phyloP scores from a whole-genome alignment of 805 yeast species.

The Ogataea philodendri region DNA sequence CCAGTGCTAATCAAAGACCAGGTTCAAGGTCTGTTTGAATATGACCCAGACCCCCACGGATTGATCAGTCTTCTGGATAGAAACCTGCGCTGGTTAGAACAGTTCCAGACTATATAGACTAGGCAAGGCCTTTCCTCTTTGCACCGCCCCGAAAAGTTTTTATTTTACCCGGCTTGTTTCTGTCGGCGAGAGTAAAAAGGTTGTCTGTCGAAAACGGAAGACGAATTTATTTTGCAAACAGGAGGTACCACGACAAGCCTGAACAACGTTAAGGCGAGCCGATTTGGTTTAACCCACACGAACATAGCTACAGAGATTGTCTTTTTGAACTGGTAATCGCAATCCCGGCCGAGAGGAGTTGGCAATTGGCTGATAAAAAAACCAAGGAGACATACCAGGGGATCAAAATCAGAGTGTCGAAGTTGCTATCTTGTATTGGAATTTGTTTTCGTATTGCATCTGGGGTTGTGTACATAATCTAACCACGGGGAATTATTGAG shows the following conservation, averaged over 20 bases:
- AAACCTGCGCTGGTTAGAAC: constrained; percentile 32
- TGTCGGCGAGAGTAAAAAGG: constrained; percentile 15
- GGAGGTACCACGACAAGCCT: constrained; percentile 13
- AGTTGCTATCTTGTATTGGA: constrained; percentile 8
- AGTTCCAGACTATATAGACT: constrained; percentile 21
- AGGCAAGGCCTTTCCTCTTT: too few relatives aligned
- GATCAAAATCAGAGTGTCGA: constrained; percentile 3
- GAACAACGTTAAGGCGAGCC: constrained; percentile 14
- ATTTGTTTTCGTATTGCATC: constrained; percentile 9
- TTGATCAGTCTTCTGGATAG: constrained; percentile 28
- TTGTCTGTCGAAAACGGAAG: constrained; percentile 15
- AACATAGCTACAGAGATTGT: constrained; percentile 1
- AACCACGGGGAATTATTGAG: constrained; percentile 2
- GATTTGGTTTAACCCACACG: constrained; percentile 6
- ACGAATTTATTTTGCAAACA: constrained; percentile 12
- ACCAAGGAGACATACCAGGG: neutral
- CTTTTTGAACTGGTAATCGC: constrained; percentile 4
- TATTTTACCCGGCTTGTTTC: constrained; percentile 14
- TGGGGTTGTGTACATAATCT: constrained; percentile 5
- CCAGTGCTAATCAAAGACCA: constrained; percentile 39
- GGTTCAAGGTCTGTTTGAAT: constrained; percentile 38
- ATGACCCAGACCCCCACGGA: constrained; percentile 18
- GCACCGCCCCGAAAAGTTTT: constrained; percentile 10
- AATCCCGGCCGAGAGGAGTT: too few relatives aligned
- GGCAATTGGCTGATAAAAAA: constrained; percentile 1